Percentiles rank a stretch among this genome's conserved stretches.
These are phyloP conservation scores for Globisporangium barbulae DNA, from an alignment of 352 stramenopile species.

Conservation along the genomic window DNA sequence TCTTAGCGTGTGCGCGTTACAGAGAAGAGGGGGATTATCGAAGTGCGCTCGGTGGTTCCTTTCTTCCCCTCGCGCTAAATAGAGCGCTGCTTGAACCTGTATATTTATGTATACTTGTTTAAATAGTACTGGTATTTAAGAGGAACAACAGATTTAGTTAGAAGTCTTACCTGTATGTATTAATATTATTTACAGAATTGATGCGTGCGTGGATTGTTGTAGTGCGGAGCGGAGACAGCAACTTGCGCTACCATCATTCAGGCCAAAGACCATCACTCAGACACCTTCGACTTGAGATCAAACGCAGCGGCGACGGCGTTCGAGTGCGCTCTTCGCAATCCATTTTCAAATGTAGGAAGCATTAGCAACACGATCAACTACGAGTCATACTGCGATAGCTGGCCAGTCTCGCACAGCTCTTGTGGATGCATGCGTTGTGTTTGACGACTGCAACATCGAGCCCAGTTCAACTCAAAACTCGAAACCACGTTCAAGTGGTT, in stretches of 20 bases:
- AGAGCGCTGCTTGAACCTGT: not conserved
- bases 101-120: not conserved
- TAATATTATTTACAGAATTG: not conserved
- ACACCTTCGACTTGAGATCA: not conserved
- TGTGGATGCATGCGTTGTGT: too few relatives aligned
- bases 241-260: conserved; percentile 22
- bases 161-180: not conserved
- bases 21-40: conserved; percentile 4
- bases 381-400: too few relatives aligned
- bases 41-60: conserved; percentile 3
- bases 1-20: not conserved
- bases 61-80: conserved; percentile 9
- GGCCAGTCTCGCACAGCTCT: too few relatives aligned
- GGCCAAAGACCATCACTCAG: conserved; percentile 13
- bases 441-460: too few relatives aligned
- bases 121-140: not conserved
- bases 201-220: conserved; percentile 1
- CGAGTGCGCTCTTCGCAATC: not conserved
- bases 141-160: not conserved
- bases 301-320: not conserved
- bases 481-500: conserved; percentile 1
- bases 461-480: too few relatives aligned
- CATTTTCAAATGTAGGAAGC: not conserved
- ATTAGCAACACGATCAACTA: too few relatives aligned
- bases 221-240: conserved; percentile 13